Evolutionary conservation across 495 filamentous ascomycete species (phyloP).

Genomic region (Lophiotrema nucula): DNA sequence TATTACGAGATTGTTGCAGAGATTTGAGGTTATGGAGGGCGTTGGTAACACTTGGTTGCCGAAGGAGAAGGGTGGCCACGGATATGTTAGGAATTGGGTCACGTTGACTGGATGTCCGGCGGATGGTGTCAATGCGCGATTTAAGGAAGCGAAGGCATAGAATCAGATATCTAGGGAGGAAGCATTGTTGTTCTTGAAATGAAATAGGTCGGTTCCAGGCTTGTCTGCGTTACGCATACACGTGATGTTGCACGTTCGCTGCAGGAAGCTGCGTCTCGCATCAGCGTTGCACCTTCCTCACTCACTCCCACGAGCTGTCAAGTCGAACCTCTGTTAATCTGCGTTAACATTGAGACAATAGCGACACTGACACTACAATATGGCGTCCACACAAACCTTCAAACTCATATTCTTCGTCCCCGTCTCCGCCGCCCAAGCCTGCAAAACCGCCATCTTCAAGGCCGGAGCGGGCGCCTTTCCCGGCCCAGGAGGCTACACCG

Average conservation of each 20-base stretch:
- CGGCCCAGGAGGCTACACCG: constrained; percentile 57
- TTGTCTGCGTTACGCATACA: too few relatives aligned
- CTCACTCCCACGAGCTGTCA: too few relatives aligned
- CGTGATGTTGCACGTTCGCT: too few relatives aligned
- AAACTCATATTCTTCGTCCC: constrained; percentile 63
- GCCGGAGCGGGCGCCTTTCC: constrained; percentile 63
- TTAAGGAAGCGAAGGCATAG: constrained; percentile 22
- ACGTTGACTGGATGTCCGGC: constrained; percentile 20
- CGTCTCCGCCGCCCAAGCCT: constrained; percentile 45
- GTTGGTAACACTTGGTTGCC: constrained; percentile 13
- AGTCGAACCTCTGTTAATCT: too few relatives aligned
- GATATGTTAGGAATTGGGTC: constrained; percentile 9
- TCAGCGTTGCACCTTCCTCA: too few relatives aligned
- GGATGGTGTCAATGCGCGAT: constrained; percentile 23
- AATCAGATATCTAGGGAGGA: background rate
- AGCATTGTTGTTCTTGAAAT: background rate
- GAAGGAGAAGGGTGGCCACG: constrained; percentile 18
- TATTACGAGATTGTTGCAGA: constrained; percentile 15
- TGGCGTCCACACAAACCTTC: too few relatives aligned
- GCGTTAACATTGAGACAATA: too few relatives aligned
- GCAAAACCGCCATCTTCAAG: constrained; percentile 62
- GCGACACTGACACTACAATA: too few relatives aligned
- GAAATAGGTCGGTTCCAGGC: too few relatives aligned
- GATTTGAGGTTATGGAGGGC: constrained; percentile 15
- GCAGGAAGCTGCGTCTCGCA: too few relatives aligned